These are phyloP conservation scores for Podaxis carcinomalis DNA, from an alignment of 768 basidiomycete species.

Conservation along the genomic window DNA sequence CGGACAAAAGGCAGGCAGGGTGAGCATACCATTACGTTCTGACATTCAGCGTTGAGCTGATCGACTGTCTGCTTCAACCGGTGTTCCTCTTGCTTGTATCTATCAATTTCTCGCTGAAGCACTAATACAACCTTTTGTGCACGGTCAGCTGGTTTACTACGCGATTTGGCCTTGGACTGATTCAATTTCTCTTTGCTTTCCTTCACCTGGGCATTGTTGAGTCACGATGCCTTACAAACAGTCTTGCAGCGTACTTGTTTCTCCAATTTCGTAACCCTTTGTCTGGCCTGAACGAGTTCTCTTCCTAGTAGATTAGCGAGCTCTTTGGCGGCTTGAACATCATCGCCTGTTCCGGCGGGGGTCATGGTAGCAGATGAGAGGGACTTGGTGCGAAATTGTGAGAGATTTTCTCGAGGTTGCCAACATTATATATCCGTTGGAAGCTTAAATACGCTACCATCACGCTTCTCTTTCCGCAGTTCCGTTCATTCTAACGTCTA, in stretches of 20 bases:
- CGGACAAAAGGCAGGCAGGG: neutral
- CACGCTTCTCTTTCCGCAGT: neutral
- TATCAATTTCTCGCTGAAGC: neutral
- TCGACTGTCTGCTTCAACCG: neutral
- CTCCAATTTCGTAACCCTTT: neutral
- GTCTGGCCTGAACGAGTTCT: neutral
- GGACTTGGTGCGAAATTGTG: neutral
- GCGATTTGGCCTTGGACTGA: neutral
- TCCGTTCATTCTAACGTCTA: neutral
- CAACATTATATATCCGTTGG: neutral
- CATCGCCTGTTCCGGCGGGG: neutral
- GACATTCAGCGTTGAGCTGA: neutral
- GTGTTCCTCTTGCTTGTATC: neutral
- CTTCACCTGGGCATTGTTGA: neutral
- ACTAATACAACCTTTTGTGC: neutral
- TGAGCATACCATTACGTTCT: neutral
- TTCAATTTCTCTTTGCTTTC: neutral
- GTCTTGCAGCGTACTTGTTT: neutral
- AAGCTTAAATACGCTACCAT: neutral
- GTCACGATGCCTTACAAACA: neutral
- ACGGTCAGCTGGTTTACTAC: neutral
- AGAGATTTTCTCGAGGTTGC: neutral
- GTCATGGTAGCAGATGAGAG: neutral
- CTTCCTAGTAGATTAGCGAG: conserved; percentile 1
- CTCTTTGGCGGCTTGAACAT: neutral